Base-by-base conservation (phyloP, 345 rosid genomes). In the Eucalyptus regnans region DNA sequence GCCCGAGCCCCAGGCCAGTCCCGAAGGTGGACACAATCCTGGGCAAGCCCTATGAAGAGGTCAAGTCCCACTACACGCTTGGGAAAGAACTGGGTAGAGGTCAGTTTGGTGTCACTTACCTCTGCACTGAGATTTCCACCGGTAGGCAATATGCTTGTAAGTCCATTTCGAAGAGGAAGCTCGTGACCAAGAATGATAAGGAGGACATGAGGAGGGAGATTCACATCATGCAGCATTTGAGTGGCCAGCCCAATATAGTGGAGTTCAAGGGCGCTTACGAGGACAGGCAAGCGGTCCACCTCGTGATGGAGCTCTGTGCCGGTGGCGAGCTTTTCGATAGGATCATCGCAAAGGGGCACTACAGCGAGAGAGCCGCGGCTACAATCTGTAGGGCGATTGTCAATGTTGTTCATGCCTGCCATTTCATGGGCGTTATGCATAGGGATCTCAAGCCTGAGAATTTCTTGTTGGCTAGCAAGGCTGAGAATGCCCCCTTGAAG, bases 361-460 rank as follows among this genome's bases (percentile, higher is more conserved):
- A 96, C 87, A 95, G 93, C 25, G 99, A 97, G 92, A 93, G 93
- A 88, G 98, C 95, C 16, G 99, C 99, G 84, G 96, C 99, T 89
- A 92, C 92, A 56, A 88, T 95, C 9, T 96, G 95, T 88, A 93
- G 96, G 87, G 91, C 92, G 52, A 93, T 96, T 87, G 96, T 95
- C 27, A 96, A 96, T 93, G 97, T 95, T 87, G 98, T 97, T 41
- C 95, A 95, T 84, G 94, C 94, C 79, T 97, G 98, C 66, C 98
- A 97, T 91, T 96, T 95, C 88, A 95, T 96, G 98, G 98, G 98
- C 51, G 99, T 97, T 86, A 92, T 96, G 94, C 99, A 96, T 87
- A 95, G 97, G 88, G 98, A 97, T 88, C 95, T 97, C 80, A 97
- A 97, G 95, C 99, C 99, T 17, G 99, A 96, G 95, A 97, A 97